Evolutionary conservation across 352 stramenopile genomes (phyloP), one percentile per base, ranked within the genome.

Genomic region (Phytophthora citricola): DNA sequence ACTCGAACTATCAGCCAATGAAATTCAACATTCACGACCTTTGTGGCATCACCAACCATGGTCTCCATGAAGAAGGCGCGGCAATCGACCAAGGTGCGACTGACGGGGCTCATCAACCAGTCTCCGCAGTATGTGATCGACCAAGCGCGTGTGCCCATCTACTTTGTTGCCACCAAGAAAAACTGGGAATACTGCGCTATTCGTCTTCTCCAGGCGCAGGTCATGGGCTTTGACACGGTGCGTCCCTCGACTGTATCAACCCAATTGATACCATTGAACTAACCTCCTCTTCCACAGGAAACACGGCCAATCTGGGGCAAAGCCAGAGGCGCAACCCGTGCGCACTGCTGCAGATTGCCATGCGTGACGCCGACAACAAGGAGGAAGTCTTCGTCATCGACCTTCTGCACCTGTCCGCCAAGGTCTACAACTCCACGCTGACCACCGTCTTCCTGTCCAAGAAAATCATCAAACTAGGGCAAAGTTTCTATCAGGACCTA

Each of bases 301-400:
- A 93, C 85, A 4, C 75, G 78, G 11, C 85, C 85, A 1, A 76
- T 81, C 15, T 91, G 85, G 46, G 54, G 58, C 36, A 86, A 75
- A 67, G 68, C 14, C 52, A 66, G 8, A 69, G 62, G 26, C 34
- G 39, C 2, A 90, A 92, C 39, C 71, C 68, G 5, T 81, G 70
- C 53, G 87, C 79, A 26, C 46, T 92, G 27, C 64, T 94, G 36
- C 81, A 91, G 65, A 81, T 94, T 20, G 85, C 81, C n/a, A 59
- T 82, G 40, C 83, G 85, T 14, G 74, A 87, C 43, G 71, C 64
- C 12, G 52, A 66, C 5, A 47, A 69, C 5, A 83, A 83, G 27
- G 79, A 90, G 46, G 81, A 91, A 44, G 81, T 92, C 32, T 92
- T 94, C 57, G 60, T 94, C 36, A 56, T 92, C n/a, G 85, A 94